Conservation (phyloP, 371 early-diverging fungal genomes). For the Mucor velutinosus region DNA sequence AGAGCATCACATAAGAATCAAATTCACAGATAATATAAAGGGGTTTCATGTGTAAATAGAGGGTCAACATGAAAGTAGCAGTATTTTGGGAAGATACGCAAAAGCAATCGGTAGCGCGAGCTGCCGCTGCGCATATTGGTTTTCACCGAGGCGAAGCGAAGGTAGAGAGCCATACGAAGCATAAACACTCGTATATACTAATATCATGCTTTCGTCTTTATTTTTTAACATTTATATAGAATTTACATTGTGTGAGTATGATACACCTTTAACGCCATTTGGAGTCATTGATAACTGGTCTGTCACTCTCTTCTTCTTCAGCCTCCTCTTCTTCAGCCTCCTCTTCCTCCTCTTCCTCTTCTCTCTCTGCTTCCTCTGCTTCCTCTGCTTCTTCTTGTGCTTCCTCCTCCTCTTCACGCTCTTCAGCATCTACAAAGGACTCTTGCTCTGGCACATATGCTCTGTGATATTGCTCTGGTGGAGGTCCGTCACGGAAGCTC, state of each 20-base stretch:
- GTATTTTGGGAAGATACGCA: too few relatives aligned
- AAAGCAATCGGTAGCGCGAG: too few relatives aligned
- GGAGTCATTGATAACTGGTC: slow-evolving; percentile 5
- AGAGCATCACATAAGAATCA: too few relatives aligned
- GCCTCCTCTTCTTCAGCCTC: slow-evolving; percentile 16
- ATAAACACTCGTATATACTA: too few relatives aligned
- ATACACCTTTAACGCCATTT: slow-evolving; percentile 11
- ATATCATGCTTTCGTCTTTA: too few relatives aligned
- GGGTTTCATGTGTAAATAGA: too few relatives aligned
- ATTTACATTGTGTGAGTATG: background rate
- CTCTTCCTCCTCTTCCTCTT: slow-evolving; percentile 1
- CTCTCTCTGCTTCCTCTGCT: background rate
- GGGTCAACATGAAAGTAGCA: too few relatives aligned
- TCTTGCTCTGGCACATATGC: background rate
- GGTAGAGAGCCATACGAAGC: too few relatives aligned
- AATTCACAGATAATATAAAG: too few relatives aligned
- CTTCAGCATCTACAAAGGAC: background rate
- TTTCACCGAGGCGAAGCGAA: too few relatives aligned
- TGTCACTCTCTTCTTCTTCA: slow-evolving; percentile 3
- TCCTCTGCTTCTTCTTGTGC: slow-evolving; percentile 2
- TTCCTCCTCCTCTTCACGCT: background rate
- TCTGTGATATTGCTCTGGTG: slow-evolving; percentile 1
- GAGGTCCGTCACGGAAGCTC: background rate
- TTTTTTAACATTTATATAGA: background rate
- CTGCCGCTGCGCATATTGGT: too few relatives aligned